Conservation (phyloP, 2,329 filamentous ascomycete genomes). For the Metarhizium humberi region DNA sequence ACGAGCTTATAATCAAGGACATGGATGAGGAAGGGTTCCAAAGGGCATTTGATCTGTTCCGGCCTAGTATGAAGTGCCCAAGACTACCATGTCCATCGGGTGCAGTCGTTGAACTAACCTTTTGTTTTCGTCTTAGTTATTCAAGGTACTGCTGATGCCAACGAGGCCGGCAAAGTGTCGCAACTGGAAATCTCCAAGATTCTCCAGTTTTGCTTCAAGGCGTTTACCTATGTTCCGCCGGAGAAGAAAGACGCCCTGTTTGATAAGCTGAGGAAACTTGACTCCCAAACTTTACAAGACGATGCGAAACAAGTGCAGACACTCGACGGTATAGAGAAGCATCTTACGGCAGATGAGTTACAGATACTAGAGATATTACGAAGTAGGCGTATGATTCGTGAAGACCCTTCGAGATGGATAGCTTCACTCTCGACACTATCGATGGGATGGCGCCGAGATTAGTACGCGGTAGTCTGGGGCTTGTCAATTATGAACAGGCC, state of each 20-base stretch:
- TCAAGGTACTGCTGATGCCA: constrained; percentile 24
- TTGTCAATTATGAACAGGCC: background rate
- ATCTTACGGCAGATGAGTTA: constrained; percentile 8
- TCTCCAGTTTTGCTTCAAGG: constrained; percentile 23
- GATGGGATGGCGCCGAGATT: constrained; percentile 8
- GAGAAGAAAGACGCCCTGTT: constrained; percentile 9
- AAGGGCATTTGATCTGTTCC: constrained; percentile 30
- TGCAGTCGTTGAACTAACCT: background rate
- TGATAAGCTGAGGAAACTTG: constrained; percentile 9
- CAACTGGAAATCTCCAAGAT: constrained; percentile 21
- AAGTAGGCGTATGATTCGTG: constrained; percentile 8
- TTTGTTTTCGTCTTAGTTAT: constrained; percentile 19
- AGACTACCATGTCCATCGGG: background rate
- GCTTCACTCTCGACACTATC: constrained; percentile 9
- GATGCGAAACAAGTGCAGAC: background rate
- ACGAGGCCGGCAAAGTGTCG: constrained; percentile 16
- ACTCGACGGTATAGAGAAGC: background rate
- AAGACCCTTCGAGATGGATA: constrained; percentile 10
- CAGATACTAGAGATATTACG: constrained; percentile 6
- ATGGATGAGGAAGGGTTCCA: constrained; percentile 33
- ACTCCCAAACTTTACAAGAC: background rate
- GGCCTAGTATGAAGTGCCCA: constrained; percentile 23
- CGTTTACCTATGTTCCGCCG: constrained; percentile 14
- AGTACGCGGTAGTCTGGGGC: constrained; percentile 8
- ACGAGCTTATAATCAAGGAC: constrained; percentile 30